Conservation (phyloP, 345 rosid genomes). For the Microthlaspi erraticum region DNA sequence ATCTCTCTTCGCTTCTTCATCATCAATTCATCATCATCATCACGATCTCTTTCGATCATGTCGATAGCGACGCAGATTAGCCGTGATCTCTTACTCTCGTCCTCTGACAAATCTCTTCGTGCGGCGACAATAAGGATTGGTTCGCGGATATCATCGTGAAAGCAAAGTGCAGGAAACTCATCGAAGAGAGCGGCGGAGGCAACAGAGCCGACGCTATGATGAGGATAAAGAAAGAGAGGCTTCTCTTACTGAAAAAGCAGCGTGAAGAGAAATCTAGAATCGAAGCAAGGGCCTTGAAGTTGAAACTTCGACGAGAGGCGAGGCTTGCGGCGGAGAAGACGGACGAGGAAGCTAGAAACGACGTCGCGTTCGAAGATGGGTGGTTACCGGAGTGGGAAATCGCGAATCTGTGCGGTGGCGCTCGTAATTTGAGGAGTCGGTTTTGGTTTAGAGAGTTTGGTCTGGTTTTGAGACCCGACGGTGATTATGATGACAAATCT, state of each 20-base stretch:
- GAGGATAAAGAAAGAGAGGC: not conserved
- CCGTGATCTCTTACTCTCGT: not conserved
- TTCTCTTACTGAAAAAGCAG: not conserved
- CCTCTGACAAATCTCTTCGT: not conserved
- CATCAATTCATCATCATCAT: too few species aligned
- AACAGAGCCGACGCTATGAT: not conserved
- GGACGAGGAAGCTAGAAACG: not conserved
- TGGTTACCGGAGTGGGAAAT: too few species aligned
- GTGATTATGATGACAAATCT: too few species aligned
- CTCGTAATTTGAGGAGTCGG: not conserved
- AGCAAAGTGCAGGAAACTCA: not conserved
- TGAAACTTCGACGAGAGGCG: not conserved
- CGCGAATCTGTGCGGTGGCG: not conserved
- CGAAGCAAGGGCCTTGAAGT: not conserved
- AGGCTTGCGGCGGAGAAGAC: not conserved
- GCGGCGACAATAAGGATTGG: constrained; percentile 1
- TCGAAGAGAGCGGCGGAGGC: not conserved
- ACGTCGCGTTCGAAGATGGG: not conserved
- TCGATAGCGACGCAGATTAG: too few species aligned
- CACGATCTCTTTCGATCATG: too few species aligned
- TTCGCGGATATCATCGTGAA: constrained; percentile 3
- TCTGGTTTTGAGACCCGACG: not conserved
- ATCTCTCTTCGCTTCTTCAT: too few species aligned
- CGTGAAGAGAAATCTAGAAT: not conserved
- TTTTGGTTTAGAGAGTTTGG: not conserved